Percentiles rank a stretch among this genome's conserved stretches.
phyloP scores from a whole-genome alignment of 495 filamentous ascomycete species.

The Penicillium bovifimosum region DNA sequence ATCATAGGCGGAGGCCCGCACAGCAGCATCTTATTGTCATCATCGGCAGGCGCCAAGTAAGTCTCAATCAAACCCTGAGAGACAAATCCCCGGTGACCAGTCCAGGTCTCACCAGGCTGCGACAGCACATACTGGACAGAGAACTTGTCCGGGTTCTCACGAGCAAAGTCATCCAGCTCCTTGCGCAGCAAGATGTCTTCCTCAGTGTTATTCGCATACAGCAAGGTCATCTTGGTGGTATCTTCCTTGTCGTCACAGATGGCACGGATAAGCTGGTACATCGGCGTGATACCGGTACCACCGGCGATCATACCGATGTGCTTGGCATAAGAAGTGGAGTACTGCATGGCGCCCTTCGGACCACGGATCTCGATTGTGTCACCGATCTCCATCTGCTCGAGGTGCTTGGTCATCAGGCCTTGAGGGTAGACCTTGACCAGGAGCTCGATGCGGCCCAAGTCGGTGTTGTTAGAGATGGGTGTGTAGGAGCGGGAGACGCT shows the following conservation, averaged over 20 bases:
- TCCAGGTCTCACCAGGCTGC: conserved; percentile 21
- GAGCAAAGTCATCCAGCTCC: conserved; percentile 45
- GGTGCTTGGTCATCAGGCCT: conserved; percentile 37
- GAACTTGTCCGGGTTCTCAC: conserved; percentile 33
- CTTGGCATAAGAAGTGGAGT: conserved; percentile 27
- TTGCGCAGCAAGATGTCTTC: conserved; percentile 35
- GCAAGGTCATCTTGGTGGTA: conserved; percentile 38
- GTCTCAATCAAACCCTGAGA: conserved; percentile 14
- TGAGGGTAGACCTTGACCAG: conserved; percentile 39
- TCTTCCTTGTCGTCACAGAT: conserved; percentile 46
- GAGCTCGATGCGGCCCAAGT: conserved; percentile 34
- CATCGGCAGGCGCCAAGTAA: conserved; percentile 8
- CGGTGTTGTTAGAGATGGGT: conserved; percentile 39
- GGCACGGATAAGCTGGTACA: conserved; percentile 49
- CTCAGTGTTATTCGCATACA: conserved; percentile 42
- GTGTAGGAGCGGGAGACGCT: conserved; percentile 40
- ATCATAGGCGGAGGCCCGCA: conserved; percentile 33
- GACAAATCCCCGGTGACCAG: conserved; percentile 18
- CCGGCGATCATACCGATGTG: conserved; percentile 39
- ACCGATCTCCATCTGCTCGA: conserved; percentile 33
- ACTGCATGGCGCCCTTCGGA: conserved; percentile 45
- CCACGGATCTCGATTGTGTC: conserved; percentile 43
- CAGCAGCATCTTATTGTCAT: conserved; percentile 22
- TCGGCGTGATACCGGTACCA: conserved; percentile 42
- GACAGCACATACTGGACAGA: conserved; percentile 40